A percentile compares a stretch with the other conserved stretches of the same genome.
Evolutionary conservation across 208 protist species (phyloP).

Genomic region (Crithidia fasciculata): DNA sequence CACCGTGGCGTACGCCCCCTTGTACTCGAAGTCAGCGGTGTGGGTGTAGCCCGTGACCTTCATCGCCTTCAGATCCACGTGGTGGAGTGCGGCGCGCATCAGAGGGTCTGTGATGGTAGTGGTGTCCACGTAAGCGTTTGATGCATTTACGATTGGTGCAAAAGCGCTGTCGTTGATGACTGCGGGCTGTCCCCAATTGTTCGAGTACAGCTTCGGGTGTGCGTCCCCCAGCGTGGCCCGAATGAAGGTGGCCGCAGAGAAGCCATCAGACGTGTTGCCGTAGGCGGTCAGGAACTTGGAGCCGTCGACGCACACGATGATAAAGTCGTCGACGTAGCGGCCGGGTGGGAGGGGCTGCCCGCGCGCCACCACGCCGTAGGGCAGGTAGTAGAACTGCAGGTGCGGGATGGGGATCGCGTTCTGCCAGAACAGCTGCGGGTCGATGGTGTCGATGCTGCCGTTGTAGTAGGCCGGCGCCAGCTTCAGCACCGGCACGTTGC

Average conservation of each 20-base stretch:
- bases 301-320: neutral
- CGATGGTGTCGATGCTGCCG: neutral
- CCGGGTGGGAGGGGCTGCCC: neutral
- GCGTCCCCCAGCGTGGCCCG: neutral
- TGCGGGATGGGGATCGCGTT: neutral
- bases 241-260: neutral
- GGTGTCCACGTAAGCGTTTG: slow-evolving; percentile 1
- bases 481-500: neutral
- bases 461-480: slow-evolving; percentile 1
- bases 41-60: neutral
- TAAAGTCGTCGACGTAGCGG: neutral
- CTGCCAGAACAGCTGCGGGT: neutral
- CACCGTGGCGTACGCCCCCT: neutral
- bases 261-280: neutral
- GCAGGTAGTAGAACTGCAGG: neutral
- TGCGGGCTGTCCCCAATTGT: slow-evolving; percentile 23
- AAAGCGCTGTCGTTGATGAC: neutral
- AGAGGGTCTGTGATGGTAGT: slow-evolving; percentile 26
- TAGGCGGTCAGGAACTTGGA: neutral
- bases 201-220: neutral
- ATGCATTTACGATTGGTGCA: neutral
- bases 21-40: neutral
- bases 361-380: neutral
- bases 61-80: slow-evolving; percentile 11
- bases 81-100: slow-evolving; percentile 18